Evolutionary conservation across 2,329 filamentous ascomycete species (phyloP), one percentile per base, ranked within the genome.

Genomic region (Blumeria hordei): DNA sequence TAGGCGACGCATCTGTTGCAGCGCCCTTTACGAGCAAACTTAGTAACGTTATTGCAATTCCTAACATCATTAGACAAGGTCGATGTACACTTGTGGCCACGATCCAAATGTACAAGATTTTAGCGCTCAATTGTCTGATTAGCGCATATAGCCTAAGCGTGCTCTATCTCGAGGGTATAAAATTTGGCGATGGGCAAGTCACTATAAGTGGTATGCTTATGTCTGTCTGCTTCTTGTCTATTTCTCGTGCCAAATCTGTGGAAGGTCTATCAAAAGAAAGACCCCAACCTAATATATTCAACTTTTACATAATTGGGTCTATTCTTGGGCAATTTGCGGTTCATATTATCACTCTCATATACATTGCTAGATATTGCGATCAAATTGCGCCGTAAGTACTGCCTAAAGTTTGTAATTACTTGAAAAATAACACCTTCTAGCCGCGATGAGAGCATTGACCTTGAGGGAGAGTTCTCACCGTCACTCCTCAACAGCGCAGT

Each of bases 31-130:
- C 92, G 0, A 94, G 87, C 67, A 98, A 98, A 71, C 77, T 98
- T 45, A 85, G 88, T 62, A 95, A 98, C 64, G 92, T 98, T 57
- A 79, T 98, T 63, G 92, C 92, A 39, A 88, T 98, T 57, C 90
- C 92, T 54, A 98, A 98, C 71, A 98, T 98, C 64, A 92, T 98
- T 64, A 85, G 92, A 57, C 92, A 98, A 71, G 92, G 92, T 56
- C 85, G 92, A 59, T 98, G 92, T 72, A 98, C 92, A 7, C 79
- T 98, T 18, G 92, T 98, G 55, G 92, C 92, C 35, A 98, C 92
- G 0, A 96, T 98, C 60, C 92, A 98, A 73, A 98, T 98, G 90
- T 98, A 98, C 80, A 98, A 95, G 76, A 98, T 98, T 63, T 78
- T 98, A 54, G 92, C 92, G 7, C 73, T 98, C 57, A 98, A 98